Evolutionary conservation across 2,329 filamentous ascomycete species (phyloP), one percentile per base, ranked within the genome.

Genomic region (Cryoendolithus antarcticus): DNA sequence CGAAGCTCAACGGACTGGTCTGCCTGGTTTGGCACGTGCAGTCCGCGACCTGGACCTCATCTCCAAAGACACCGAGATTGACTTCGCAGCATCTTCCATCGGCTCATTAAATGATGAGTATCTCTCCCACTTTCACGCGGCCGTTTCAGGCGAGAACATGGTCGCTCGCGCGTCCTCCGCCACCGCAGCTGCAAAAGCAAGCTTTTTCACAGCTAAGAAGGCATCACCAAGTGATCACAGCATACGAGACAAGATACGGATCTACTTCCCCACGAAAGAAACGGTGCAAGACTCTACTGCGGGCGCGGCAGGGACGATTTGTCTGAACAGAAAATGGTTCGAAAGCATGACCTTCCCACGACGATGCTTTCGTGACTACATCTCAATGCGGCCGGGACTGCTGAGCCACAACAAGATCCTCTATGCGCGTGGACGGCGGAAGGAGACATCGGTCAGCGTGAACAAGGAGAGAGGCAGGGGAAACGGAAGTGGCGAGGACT

Each of bases 341-440:
- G 67, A 78, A 32, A 63, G 71, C 1, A 47, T 43, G 39, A 73
- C 65, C 0, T 96, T 96, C 51, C 89, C 89, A 3, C 71, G 68
- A 32, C 61, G 74, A 31, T 65, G 84, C 24, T 65, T 96, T 51
- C 74, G 79, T 37, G 85, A 96, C 56, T 86, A 81, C 55, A 66
- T 77, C 46, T 93, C 82, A 46, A 72, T 66, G 15, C 70, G 88
- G 29, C 49, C 62, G 2, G 83, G 85, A 1, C 57, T 95, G 13
- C 65, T 98, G 45, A 84, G 93, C 66, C 91, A 98, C 61, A 93
- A 77, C 62, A 98, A 98, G 46, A 57, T 64, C 11, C 42, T 64
- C 3, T 58, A 56, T 38, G 60, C 54, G 10, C 52, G 60, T 9
- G 36, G 71, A 61, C 47, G 46, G 37, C 39, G 38, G 19, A 33